phyloP scores from a whole-genome alignment of 805 yeast genomes.

The Pichia phayaonensis region DNA sequence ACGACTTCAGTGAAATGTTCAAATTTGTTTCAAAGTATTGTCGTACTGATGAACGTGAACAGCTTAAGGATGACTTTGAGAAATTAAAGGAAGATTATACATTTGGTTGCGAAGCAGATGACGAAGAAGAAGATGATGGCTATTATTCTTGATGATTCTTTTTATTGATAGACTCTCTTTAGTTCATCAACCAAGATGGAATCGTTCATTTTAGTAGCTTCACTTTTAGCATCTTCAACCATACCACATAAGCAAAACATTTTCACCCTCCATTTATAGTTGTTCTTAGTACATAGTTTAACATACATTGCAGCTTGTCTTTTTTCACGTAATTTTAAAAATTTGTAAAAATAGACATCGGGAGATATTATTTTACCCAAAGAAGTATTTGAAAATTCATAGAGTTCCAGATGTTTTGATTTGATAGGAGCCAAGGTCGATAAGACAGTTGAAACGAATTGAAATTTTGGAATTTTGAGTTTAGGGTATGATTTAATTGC shows the following conservation, averaged over 20 bases:
- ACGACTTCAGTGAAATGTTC: constrained; percentile 20
- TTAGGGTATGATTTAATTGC: constrained; percentile 43
- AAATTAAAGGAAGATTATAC: constrained; percentile 8
- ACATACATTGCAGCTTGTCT: constrained; percentile 57
- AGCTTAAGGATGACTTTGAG: constrained; percentile 31
- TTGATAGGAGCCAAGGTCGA: constrained; percentile 41
- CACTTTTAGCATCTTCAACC: constrained; percentile 8
- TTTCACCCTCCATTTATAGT: constrained; percentile 25
- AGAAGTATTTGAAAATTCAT: constrained; percentile 43
- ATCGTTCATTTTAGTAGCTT: constrained; percentile 1
- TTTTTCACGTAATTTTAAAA: constrained; percentile 45
- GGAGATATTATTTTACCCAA: constrained; percentile 62
- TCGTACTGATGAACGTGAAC: constrained; percentile 44
- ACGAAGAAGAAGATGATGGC: constrained; percentile 8
- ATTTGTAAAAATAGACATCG: constrained; percentile 50
- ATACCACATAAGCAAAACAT: constrained; percentile 6
- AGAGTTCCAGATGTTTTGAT: constrained; percentile 47
- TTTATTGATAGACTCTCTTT: background rate
- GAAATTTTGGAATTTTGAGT: constrained; percentile 50
- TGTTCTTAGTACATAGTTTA: constrained; percentile 38
- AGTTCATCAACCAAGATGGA: background rate
- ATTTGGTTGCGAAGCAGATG: constrained; percentile 10
- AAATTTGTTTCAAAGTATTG: constrained; percentile 21
- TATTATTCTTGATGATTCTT: too few relatives aligned
- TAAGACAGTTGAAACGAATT: constrained; percentile 47